Evolutionary conservation across 164 flowering plant species (phyloP).

Genomic region (Santalum album): DNA sequence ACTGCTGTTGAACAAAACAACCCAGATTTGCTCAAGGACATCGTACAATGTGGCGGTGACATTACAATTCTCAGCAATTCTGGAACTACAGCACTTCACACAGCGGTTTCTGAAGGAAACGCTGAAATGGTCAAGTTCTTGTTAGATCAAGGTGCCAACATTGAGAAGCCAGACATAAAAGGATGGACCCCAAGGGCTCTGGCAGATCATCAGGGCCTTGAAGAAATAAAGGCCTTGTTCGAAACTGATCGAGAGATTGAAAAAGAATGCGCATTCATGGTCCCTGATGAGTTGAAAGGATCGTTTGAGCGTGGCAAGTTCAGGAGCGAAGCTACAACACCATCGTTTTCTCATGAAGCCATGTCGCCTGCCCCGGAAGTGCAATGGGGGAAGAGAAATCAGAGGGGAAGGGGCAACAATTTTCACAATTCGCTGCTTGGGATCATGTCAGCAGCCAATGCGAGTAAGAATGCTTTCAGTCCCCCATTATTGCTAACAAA

Average conservation of each 20-base stretch:
- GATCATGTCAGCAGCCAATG: constrained; percentile 29
- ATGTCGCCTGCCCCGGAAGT: constrained; percentile 9
- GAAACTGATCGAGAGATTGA: constrained; percentile 6
- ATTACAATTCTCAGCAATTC: constrained; percentile 25
- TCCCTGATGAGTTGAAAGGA: constrained; percentile 11
- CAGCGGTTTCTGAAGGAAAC: constrained; percentile 43
- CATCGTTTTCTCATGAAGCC: constrained; percentile 11
- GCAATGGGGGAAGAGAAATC: constrained; percentile 5
- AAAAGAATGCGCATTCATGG: background rate
- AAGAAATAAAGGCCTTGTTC: constrained; percentile 34
- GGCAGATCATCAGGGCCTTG: constrained; percentile 55
- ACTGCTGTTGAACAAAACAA: constrained; percentile 45
- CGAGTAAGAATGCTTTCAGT: constrained; percentile 14
- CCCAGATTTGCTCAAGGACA: constrained; percentile 36
- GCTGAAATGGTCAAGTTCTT: constrained; percentile 38
- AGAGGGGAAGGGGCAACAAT: constrained; percentile 23
- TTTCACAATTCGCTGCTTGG: constrained; percentile 44
- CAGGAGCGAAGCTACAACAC: constrained; percentile 28
- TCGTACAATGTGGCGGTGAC: constrained; percentile 38
- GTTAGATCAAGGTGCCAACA: constrained; percentile 35
- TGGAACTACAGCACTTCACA: constrained; percentile 40
- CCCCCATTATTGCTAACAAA: background rate
- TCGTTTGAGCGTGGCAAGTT: constrained; percentile 11
- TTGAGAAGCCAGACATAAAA: constrained; percentile 27
- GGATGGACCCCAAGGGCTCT: constrained; percentile 49